Evolutionary conservation across 352 stramenopile species (phyloP).

Genomic region (Phytophthora parvispora): DNA sequence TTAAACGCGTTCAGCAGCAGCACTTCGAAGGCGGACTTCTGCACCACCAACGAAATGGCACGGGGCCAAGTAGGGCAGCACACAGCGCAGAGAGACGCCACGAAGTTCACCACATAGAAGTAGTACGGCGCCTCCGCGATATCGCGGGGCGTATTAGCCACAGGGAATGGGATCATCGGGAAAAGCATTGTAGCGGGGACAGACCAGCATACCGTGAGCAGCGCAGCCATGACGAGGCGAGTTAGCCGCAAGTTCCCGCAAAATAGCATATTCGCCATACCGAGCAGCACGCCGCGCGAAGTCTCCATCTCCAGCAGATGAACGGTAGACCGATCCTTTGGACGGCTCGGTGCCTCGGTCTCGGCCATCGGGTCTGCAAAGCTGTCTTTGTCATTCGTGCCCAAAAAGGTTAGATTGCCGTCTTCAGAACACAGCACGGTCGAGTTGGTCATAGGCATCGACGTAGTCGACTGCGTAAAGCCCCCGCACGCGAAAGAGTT

Average conservation of each 20-base stretch:
- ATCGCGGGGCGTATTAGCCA: slow-evolving; percentile 34
- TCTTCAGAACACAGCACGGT: slow-evolving; percentile 28
- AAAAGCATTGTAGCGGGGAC: slow-evolving; percentile 34
- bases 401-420: slow-evolving; percentile 27
- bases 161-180: slow-evolving; percentile 36
- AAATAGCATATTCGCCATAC: slow-evolving; percentile 39
- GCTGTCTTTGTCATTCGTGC: slow-evolving; percentile 43
- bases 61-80: slow-evolving; percentile 37
- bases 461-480: slow-evolving; percentile 46
- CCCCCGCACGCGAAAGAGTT: slow-evolving; percentile 42
- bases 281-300: slow-evolving; percentile 29
- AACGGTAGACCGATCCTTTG: slow-evolving; percentile 26
- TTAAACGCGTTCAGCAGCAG: slow-evolving; percentile 52
- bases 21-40: slow-evolving; percentile 51
- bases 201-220: slow-evolving; percentile 43
- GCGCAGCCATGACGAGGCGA: slow-evolving; percentile 21
- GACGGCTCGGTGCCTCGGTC: slow-evolving; percentile 12
- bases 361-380: slow-evolving; percentile 42
- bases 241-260: slow-evolving; percentile 35
- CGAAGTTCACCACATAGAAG: slow-evolving; percentile 49
- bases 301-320: slow-evolving; percentile 39
- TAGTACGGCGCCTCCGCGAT: slow-evolving; percentile 45
- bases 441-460: slow-evolving; percentile 15
- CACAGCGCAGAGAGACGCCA: slow-evolving; percentile 41
- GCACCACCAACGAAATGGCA: slow-evolving; percentile 43